A percentile compares a stretch with the other conserved stretches of the same genome.
These are phyloP conservation scores for Aspergillus panamensis DNA, from an alignment of 495 filamentous ascomycete species.

Conservation along the genomic window DNA sequence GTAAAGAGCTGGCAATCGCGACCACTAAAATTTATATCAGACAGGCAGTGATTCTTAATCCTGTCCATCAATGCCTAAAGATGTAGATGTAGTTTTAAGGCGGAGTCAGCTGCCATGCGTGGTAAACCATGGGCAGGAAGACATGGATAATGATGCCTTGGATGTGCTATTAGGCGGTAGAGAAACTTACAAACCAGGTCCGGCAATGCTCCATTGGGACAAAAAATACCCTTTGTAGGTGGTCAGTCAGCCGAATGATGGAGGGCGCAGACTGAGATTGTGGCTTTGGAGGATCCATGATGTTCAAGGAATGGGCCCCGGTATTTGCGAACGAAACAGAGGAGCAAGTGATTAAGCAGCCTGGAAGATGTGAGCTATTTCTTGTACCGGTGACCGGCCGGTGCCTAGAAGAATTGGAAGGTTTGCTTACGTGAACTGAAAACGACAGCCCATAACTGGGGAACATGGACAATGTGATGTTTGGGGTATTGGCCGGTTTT, in stretches of 20 bases:
- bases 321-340: not conserved
- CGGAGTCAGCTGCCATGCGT: not conserved
- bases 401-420: not conserved
- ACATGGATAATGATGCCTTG: not conserved
- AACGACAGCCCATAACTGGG: conserved; percentile 4
- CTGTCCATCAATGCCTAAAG: not conserved
- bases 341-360: not conserved
- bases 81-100: not conserved
- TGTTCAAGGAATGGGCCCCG: not conserved
- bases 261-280: not conserved
- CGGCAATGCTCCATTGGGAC: conserved; percentile 3
- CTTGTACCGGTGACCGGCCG: not conserved
- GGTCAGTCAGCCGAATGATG: not conserved
- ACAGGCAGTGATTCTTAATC: not conserved
- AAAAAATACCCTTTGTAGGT: not conserved
- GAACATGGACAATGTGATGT: conserved; percentile 1
- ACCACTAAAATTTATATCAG: not conserved
- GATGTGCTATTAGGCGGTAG: not conserved
- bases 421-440: not conserved
- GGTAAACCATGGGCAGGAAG: not conserved
- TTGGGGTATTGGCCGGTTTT: not conserved
- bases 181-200: conserved; percentile 3
- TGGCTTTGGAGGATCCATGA: not conserved
- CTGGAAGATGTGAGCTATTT: not conserved
- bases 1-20: not conserved